Evolutionary conservation across 2,329 filamentous ascomycete species (phyloP).

Genomic region (Penicillium frequentans): DNA sequence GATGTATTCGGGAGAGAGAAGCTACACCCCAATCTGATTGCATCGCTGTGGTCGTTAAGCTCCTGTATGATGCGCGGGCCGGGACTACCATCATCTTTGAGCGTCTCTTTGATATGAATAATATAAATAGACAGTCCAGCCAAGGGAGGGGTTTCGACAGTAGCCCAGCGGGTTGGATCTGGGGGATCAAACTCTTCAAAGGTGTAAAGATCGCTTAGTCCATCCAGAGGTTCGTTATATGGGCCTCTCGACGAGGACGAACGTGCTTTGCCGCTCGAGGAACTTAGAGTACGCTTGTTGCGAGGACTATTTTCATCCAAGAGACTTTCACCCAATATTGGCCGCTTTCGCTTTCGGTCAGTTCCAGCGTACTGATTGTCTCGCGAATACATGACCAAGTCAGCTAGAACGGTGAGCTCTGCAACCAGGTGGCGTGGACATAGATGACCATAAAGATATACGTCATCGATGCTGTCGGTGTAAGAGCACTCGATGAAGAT

Average conservation of each 20-base stretch:
- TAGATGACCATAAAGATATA: conserved; percentile 83
- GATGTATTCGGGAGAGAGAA: conserved; percentile 72
- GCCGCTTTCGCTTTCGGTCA: conserved; percentile 46
- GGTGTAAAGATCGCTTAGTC: conserved; percentile 1
- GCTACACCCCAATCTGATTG: conserved; percentile 70
- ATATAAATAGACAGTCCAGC: conserved; percentile 77
- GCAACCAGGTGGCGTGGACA: conserved; percentile 78
- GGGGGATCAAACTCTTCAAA: conserved; percentile 9
- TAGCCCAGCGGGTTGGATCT: conserved; percentile 16
- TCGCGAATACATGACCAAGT: conserved; percentile 63
- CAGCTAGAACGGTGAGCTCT: conserved; percentile 72
- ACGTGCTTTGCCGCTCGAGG: background rate
- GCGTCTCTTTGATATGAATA: conserved; percentile 89
- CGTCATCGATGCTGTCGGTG: conserved; percentile 74
- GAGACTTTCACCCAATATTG: conserved; percentile 6
- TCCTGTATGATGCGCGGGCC: conserved; percentile 69
- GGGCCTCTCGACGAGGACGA: background rate
- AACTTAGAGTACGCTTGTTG: conserved; percentile 22
- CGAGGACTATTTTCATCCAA: conserved; percentile 28
- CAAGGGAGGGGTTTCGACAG: conserved; percentile 51
- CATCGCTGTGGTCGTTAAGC: conserved; percentile 64
- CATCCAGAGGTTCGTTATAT: background rate
- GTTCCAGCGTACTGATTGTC: conserved; percentile 25
- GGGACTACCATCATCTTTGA: conserved; percentile 67
- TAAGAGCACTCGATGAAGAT: conserved; percentile 98